Evolutionary conservation across 306 rosid genomes (phyloP).

Genomic region (Vigna angularis): DNA sequence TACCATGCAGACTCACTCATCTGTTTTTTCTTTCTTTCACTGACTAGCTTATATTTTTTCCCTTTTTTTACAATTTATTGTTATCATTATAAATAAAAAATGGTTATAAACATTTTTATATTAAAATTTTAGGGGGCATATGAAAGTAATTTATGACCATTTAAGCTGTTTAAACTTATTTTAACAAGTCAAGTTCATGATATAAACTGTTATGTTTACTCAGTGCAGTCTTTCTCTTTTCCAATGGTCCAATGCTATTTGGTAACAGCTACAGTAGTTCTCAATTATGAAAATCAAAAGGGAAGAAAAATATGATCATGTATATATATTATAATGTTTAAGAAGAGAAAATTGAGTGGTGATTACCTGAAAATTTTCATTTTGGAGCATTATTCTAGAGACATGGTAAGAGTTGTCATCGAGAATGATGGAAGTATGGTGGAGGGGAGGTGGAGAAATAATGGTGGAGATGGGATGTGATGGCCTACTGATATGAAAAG

Average conservation of each 20-base stretch:
- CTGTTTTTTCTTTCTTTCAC: not conserved
- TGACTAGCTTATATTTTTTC: no score
- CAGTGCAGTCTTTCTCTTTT: not conserved
- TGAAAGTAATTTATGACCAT: not conserved
- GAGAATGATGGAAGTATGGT: constrained; percentile 76
- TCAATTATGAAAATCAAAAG: not conserved
- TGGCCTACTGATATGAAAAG: constrained; percentile 77
- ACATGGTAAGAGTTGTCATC: constrained; percentile 76
- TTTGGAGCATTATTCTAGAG: constrained; percentile 77
- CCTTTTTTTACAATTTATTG: not conserved
- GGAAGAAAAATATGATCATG: not conserved
- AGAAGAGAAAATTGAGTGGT: constrained; percentile 29
- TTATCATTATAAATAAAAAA: constrained; percentile 9
- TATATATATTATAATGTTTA: not conserved
- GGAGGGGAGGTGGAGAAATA: constrained; percentile 80
- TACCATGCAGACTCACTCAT: constrained; percentile 49
- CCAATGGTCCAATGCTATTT: not conserved
- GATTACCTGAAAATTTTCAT: constrained; percentile 81
- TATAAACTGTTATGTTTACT: not conserved
- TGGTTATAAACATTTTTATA: not conserved
- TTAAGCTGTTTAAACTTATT: not conserved
- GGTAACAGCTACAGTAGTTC: not conserved
- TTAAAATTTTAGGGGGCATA: not conserved
- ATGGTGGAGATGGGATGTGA: constrained; percentile 75
- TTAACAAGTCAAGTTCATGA: not conserved